phyloP scores from a whole-genome alignment of 805 yeast genomes.

The Cyberlindnera petersonii region DNA sequence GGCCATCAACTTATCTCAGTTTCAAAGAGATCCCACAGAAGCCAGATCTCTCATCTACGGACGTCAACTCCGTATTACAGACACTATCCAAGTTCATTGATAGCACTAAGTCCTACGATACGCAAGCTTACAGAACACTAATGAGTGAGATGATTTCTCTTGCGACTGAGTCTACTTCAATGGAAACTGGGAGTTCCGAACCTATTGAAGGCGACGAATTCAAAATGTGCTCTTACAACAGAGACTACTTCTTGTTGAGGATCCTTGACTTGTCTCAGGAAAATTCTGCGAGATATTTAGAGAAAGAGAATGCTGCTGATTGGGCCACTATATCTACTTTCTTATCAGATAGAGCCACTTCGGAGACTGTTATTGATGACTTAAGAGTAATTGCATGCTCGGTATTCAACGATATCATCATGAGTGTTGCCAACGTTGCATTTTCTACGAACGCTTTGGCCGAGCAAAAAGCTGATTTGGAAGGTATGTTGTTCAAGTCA shows the following conservation, averaged over 20 bases:
- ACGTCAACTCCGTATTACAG: slow-evolving; percentile 47
- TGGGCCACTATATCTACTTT: slow-evolving; percentile 48
- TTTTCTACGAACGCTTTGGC: slow-evolving; percentile 8
- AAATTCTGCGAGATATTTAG: slow-evolving; percentile 48
- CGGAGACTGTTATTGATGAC: slow-evolving; percentile 39
- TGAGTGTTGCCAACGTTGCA: slow-evolving; percentile 26
- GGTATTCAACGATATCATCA: slow-evolving; percentile 49
- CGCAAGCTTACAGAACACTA: slow-evolving; percentile 46
- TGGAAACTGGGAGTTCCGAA: slow-evolving; percentile 16
- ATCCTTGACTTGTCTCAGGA: slow-evolving; percentile 49
- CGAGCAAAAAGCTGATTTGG: slow-evolving; percentile 31
- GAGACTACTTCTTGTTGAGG: slow-evolving; percentile 49
- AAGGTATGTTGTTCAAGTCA: slow-evolving; percentile 45
- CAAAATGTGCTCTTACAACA: slow-evolving; percentile 48
- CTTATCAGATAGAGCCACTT: slow-evolving; percentile 42
- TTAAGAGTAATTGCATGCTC: slow-evolving; percentile 46
- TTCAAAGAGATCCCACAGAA: slow-evolving; percentile 39
- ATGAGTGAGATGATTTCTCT: slow-evolving; percentile 43
- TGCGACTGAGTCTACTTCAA: slow-evolving; percentile 29
- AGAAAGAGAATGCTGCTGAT: slow-evolving; percentile 34
- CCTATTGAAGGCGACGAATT: slow-evolving; percentile 25
- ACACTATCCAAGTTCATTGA: slow-evolving; percentile 61
- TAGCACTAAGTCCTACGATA: slow-evolving; percentile 53
- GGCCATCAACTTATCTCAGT: slow-evolving; percentile 42
- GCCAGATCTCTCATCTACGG: slow-evolving; percentile 41